phyloP scores from a whole-genome alignment of 2,329 filamentous ascomycete species.

The Botrytis squamosa region DNA sequence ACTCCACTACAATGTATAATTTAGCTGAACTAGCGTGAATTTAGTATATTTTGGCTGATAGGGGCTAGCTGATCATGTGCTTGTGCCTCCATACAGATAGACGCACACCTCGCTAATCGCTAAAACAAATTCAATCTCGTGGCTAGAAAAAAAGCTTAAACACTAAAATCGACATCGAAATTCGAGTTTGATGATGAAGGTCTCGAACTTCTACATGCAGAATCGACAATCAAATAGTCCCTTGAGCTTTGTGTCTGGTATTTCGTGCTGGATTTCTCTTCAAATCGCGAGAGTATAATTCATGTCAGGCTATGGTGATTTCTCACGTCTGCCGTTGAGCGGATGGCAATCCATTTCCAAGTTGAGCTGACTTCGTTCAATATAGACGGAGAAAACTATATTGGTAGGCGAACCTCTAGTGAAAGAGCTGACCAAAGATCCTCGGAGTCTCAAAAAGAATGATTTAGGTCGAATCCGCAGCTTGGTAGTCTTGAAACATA shows the following conservation, averaged over 20 bases:
- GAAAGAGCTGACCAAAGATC: background rate
- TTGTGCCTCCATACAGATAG: rapidly evolving
- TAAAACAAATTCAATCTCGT: background rate
- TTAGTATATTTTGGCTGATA: background rate
- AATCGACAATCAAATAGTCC: background rate
- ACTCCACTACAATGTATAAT: background rate
- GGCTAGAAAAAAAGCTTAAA: background rate
- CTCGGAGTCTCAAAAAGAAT: background rate
- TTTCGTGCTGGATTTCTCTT: background rate
- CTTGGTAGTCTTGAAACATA: background rate
- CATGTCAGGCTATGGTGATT: background rate
- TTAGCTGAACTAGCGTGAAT: background rate
- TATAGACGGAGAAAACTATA: background rate
- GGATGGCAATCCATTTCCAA: background rate
- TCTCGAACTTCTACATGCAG: background rate
- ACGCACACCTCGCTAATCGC: background rate
- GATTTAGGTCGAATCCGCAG: background rate
- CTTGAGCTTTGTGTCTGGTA: background rate
- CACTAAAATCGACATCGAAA: background rate
- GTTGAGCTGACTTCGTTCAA: background rate
- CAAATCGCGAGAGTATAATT: background rate
- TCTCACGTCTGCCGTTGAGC: background rate
- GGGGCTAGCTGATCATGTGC: background rate
- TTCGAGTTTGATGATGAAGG: background rate
- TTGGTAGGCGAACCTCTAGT: background rate